Base-by-base conservation (phyloP, 176 grass and related monocot species). In the Avena atlantica region DNA sequence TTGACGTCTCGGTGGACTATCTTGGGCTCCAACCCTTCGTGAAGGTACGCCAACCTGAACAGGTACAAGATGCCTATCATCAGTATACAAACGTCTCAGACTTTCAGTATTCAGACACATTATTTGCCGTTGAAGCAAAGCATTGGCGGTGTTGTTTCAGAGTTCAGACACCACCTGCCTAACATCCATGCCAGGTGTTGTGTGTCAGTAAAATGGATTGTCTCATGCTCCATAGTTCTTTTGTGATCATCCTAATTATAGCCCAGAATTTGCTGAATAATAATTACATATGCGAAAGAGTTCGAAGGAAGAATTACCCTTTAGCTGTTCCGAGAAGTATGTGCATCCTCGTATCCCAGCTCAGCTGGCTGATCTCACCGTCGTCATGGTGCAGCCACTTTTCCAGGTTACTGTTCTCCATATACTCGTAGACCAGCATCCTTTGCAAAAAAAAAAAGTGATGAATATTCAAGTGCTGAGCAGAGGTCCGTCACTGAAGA, bases 291-390 rank as follows among this genome's bases (percentile, higher is more conserved):
- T 20, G 20, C 37, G 36, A 4, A 9, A 44, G 19, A 57, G 20
- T 65, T 53, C 29, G 61, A 31, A 52, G 19, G 69, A 74, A 47
- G 17, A 3, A 51, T 85, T 84, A 98, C 96, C 90, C 96, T 96
- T 90, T 96, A 53, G 96, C 93, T 5, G 96, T 98, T 89, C 96
- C 96, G 57, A 98, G 92, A 60, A 98, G 95, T 84, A 96, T 94
- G 84, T 91, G 95, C 90, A 98, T 92, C 87, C 96, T 94, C 25
- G 94, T 91, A 29, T 96, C 92, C 96, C 93, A 98, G 69, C 85
- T 96, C 50, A 98, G 89, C 17, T 89, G 90, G 44, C 90, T 94
- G 44, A 88, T 20, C 60, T 93, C 87, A 14, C 77, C 92, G 6
- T 88, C 87, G 24, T 94, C 92, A 6, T 91, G 92, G 90, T 94